Base-by-base conservation (phyloP, 177 flowering plant species). In the Vitis hybrid region DNA sequence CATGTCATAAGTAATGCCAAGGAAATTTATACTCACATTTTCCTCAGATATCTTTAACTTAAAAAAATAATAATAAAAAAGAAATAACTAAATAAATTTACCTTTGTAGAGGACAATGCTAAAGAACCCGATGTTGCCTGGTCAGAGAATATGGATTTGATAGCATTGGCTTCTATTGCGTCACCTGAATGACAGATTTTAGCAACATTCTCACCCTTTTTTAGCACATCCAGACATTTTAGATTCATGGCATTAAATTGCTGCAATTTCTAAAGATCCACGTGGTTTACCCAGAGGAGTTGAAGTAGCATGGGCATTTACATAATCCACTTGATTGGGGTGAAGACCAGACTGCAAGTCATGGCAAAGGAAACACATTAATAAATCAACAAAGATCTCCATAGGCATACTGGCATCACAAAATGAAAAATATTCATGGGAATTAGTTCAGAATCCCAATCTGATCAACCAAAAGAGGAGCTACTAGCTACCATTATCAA, bases 221-320 rank as follows among this genome's bases (percentile, higher is more conserved):
- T 49, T 16, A 65, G 31, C 49, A 53, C 2, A 11, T 31, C 55
- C 20, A 6, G 26, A 52, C 55, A 62, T 16, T 55, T 45, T 4
- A 22, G 31, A 64, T 10, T 15, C 15, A 10, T 45, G 11, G 19
- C 62, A 45, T 39, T 53, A 15, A 5, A 63, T 2, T 59, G 48
- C 29, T 58, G 26, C 7, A 75, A 51, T 13, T 51, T 50, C 29
- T 72, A 3, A 62, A 61, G 65, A 39, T 67, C 64, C 3, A 62
- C 52, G 64, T 51, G 6, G 26, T 14, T 76, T 85, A 92, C 99
- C 99, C 61, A 93, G 62, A 60, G 94, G 92, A 56, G 99, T 93
- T 12, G 99, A 96, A 65, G 99, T 93, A 55, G 98, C 98, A 87
- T 96, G 99, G 26, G 99, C 97, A 82, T 96, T 96, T 61, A 93